Conservation (phyloP, 495 filamentous ascomycete genomes). For the Aspergillus bridgeri region DNA sequence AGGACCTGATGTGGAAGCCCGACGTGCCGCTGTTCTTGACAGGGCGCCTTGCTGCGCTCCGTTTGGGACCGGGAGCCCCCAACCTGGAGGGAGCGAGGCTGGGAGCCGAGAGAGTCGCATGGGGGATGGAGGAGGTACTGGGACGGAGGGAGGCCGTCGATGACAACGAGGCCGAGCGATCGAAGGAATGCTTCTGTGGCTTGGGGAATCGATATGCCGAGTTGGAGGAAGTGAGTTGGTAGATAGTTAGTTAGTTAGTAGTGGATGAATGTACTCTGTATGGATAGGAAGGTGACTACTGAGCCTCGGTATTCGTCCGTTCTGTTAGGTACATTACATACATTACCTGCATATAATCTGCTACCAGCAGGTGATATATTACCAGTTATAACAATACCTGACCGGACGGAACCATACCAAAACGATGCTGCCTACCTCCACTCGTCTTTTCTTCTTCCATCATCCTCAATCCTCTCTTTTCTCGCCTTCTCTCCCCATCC, state of each 20-base stretch:
- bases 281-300: not conserved
- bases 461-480: not conserved
- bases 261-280: not conserved
- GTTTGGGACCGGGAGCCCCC: slow-evolving; percentile 57
- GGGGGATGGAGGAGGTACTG: slow-evolving; percentile 53
- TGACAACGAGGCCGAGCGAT: slow-evolving; percentile 3
- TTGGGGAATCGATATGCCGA: slow-evolving; percentile 27
- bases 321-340: not conserved
- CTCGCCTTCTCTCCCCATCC: not conserved
- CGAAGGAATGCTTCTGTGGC: slow-evolving; percentile 28
- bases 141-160: slow-evolving; percentile 18
- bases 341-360: not conserved
- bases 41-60: slow-evolving; percentile 54
- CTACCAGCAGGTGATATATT: not conserved
- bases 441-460: not conserved
- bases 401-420: not conserved
- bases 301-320: not conserved
- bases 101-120: slow-evolving; percentile 60
- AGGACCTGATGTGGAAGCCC: slow-evolving; percentile 59
- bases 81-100: slow-evolving; percentile 63
- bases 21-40: slow-evolving; percentile 61
- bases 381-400: not conserved
- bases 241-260: not conserved
- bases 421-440: not conserved
- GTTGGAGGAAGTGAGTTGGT: slow-evolving; percentile 13